phyloP scores from a whole-genome alignment of 352 stramenopile species.

The Pythium grandisporangium region DNA sequence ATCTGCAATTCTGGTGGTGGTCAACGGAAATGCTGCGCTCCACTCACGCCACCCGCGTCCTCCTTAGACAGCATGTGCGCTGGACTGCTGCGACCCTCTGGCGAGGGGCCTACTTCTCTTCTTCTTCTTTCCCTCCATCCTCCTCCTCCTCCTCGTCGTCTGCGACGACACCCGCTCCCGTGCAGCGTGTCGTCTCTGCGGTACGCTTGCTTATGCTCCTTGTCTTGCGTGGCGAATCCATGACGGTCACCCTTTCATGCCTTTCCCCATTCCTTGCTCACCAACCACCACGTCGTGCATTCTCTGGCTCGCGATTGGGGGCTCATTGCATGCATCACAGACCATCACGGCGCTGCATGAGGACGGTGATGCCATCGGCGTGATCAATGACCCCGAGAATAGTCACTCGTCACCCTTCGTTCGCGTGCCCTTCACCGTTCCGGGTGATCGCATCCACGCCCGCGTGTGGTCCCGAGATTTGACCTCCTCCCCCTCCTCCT shows the following conservation, averaged over 20 bases:
- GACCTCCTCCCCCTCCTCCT: neutral
- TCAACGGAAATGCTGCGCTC: no score
- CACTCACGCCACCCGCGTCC: no score
- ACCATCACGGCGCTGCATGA: conserved; percentile 23
- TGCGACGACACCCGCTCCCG: no score
- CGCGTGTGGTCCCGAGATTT: conserved; percentile 50
- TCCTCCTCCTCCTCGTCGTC: no score
- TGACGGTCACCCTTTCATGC: neutral
- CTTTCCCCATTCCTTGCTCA: neutral
- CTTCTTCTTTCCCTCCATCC: no score
- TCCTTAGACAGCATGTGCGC: no score
- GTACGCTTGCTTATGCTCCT: neutral
- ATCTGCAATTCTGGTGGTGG: no score
- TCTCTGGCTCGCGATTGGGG: no score
- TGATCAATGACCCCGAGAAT: conserved; percentile 5
- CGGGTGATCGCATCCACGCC: conserved; percentile 30
- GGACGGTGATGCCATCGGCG: conserved; percentile 40
- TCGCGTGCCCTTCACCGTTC: conserved; percentile 43
- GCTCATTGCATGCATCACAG: conserved; percentile 14
- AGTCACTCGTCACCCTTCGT: conserved; percentile 10
- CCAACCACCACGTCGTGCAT: no score
- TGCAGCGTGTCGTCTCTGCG: conserved; percentile 5
- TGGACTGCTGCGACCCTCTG: no score
- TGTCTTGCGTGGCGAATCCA: neutral
- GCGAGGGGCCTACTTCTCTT: no score